phyloP scores from a whole-genome alignment of 805 yeast species.

The Zygoascus bituminiphila region DNA sequence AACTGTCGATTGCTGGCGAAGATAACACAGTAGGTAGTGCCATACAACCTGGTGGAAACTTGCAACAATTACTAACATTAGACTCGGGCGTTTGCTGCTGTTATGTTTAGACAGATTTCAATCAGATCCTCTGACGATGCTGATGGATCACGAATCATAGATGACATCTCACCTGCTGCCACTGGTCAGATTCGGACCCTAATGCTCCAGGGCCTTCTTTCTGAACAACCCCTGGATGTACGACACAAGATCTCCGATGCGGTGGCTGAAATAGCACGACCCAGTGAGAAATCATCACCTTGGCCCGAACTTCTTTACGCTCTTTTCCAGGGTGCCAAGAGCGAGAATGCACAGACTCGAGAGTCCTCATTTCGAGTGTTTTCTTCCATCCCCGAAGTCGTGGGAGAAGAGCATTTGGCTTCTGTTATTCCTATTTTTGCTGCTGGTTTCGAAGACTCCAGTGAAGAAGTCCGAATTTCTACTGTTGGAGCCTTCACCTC shows the following conservation, averaged over 20 bases:
- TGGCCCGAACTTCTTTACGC: slow-evolving; percentile 83
- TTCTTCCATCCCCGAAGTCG: slow-evolving; percentile 71
- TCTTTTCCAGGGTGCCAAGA: slow-evolving; percentile 52
- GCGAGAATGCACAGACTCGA: slow-evolving; percentile 59
- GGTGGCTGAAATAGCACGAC: slow-evolving; percentile 81
- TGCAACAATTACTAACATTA: background rate
- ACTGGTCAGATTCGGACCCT: slow-evolving; percentile 53
- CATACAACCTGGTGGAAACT: background rate
- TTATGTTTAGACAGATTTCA: slow-evolving; percentile 75
- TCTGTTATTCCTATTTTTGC: slow-evolving; percentile 59
- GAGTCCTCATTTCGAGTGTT: slow-evolving; percentile 89
- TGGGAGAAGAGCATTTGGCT: slow-evolving; percentile 50
- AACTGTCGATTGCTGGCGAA: slow-evolving; percentile 61
- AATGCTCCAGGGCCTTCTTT: slow-evolving; percentile 61
- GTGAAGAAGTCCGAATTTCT: slow-evolving; percentile 81
- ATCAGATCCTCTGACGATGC: slow-evolving; percentile 36
- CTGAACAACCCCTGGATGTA: slow-evolving; percentile 59
- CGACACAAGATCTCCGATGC: slow-evolving; percentile 93
- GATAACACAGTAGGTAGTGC: slow-evolving; percentile 15
- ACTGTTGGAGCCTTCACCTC: slow-evolving; percentile 90
- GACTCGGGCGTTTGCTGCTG: slow-evolving; percentile 65
- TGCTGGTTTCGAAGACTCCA: slow-evolving; percentile 68
- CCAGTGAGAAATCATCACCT: slow-evolving; percentile 28
- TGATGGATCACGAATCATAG: slow-evolving; percentile 67
- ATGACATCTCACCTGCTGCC: slow-evolving; percentile 52